Evolutionary conservation across 139 green algal genomes (phyloP), one percentile per base, ranked within the genome.

Genomic region (Auxenochlorella pyrenoidosa): DNA sequence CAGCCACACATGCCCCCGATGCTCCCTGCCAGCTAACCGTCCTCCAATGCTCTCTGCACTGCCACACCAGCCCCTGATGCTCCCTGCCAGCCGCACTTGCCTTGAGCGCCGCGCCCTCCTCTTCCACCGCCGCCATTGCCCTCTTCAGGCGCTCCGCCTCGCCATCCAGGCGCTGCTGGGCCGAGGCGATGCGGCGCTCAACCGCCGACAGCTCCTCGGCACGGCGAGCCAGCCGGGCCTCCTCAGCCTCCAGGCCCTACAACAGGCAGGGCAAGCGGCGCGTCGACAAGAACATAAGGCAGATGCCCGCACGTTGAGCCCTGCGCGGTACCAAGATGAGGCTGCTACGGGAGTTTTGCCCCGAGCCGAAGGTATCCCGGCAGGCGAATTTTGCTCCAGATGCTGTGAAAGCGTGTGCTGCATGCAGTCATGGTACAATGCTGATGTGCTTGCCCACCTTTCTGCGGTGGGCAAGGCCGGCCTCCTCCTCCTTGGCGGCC

Each of bases 61-160:
- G 6, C 0, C 40, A 44, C 40, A 38, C 40, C 38, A 3, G 16
- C 21, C 32, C 66, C 66, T 5, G 16, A 32, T 30, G 34, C 36
- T 16, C 70, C 70, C 70, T 10, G 5, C 40, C 10, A 47, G 34
- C 70, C 5, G 30, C 34, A 12, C 70, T 19, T 30, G 89, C 89
- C 90, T 92, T 87, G n/a, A 91, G 73, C 18, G 87, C 73, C 5
- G 75, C 75, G 4, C 87, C 80, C 72, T 92, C 90, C 51, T 87
- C 84, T 59, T 92, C 87, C 15, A 91, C 60, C 38, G 84, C 90
- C 3, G 68, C 38, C 63, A 86, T 36, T 5, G 90, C 87, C 36
- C 68, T 60, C 43, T 89, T 81, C 26, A 89, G 82, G 13, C 66
- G 71, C 24, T 87, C 76, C 0, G 90, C 81, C 59, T 91, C 87